Evolutionary conservation across 2,329 filamentous ascomycete genomes (phyloP).

Genomic region (Microdochium nivale): DNA sequence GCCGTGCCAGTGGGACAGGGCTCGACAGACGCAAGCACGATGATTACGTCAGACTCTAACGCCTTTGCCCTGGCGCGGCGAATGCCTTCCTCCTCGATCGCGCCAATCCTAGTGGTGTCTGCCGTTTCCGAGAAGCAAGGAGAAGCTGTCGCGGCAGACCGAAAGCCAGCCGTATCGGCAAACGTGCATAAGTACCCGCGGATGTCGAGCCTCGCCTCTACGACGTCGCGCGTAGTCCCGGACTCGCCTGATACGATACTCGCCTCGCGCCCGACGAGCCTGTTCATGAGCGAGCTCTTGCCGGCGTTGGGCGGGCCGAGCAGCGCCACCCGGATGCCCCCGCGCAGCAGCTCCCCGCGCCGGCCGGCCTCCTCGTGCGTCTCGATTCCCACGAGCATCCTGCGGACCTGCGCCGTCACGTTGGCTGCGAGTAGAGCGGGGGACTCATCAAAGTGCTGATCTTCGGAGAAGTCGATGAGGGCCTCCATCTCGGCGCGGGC

Average conservation of each 20-base stretch:
- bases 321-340: constrained; percentile 77
- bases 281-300: constrained; percentile 89
- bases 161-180: constrained; percentile 87
- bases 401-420: constrained; percentile 55
- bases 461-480: constrained; percentile 93
- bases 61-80: constrained; percentile 75
- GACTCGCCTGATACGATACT: constrained; percentile 92
- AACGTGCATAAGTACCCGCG: constrained; percentile 88
- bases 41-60: constrained; percentile 72
- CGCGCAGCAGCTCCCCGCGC: constrained; percentile 73
- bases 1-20: constrained; percentile 2
- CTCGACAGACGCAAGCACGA: constrained; percentile 74
- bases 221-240: constrained; percentile 87
- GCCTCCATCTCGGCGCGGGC: constrained; percentile 90
- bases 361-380: constrained; percentile 70
- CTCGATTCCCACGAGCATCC: constrained; percentile 53
- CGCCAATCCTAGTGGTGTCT: constrained; percentile 46
- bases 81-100: constrained; percentile 84
- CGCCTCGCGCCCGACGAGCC: constrained; percentile 82
- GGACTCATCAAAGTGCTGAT: constrained; percentile 93
- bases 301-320: constrained; percentile 89
- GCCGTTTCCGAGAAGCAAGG: constrained; percentile 3
- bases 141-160: constrained; percentile 36
- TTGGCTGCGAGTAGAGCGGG: constrained; percentile 62
- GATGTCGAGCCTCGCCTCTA: constrained; percentile 85